These are phyloP conservation scores for Penicillium simplicissimum DNA, from an alignment of 495 filamentous ascomycete species.

Conservation along the genomic window DNA sequence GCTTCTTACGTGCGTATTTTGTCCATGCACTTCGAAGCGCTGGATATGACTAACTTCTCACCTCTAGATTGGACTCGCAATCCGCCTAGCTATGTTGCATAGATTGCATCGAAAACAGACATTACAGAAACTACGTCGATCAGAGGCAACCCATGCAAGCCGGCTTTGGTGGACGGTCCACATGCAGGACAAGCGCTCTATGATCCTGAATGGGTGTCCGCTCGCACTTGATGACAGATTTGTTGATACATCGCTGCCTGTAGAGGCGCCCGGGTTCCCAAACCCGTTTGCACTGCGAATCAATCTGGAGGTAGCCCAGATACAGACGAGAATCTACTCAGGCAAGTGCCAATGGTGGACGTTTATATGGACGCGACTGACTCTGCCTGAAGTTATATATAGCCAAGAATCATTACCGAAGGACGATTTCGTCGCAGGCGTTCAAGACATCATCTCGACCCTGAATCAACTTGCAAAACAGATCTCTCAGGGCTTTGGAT, in stretches of 20 bases:
- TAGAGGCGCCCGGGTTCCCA: constrained; percentile 9
- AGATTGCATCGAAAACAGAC: constrained; percentile 5
- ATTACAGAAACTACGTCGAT: constrained; percentile 5
- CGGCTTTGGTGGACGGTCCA: constrained; percentile 15
- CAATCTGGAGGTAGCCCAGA: constrained; percentile 11
- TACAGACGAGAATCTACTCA: constrained; percentile 9
- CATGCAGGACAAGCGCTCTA: constrained; percentile 9
- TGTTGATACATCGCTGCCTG: not conserved
- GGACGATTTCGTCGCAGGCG: constrained; percentile 1
- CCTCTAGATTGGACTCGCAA: constrained; percentile 1
- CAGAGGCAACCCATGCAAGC: constrained; percentile 2
- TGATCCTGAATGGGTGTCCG: constrained; percentile 5
- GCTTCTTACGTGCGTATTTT: constrained; percentile 5
- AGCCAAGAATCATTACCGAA: constrained; percentile 5
- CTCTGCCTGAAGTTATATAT: not conserved
- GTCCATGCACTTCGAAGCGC: no score
- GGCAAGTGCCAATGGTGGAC: not conserved
- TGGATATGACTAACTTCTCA: not conserved
- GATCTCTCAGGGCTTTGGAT: not conserved
- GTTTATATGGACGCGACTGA: not conserved
- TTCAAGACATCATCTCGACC: constrained; percentile 10
- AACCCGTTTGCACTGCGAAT: constrained; percentile 8
- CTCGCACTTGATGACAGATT: constrained; percentile 5
- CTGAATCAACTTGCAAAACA: constrained; percentile 3
- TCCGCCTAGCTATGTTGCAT: constrained; percentile 9